Percentiles rank a stretch among this genome's conserved stretches.
Evolutionary conservation across 2,329 filamentous ascomycete species (phyloP).

Genomic region (Venturia carpophila): DNA sequence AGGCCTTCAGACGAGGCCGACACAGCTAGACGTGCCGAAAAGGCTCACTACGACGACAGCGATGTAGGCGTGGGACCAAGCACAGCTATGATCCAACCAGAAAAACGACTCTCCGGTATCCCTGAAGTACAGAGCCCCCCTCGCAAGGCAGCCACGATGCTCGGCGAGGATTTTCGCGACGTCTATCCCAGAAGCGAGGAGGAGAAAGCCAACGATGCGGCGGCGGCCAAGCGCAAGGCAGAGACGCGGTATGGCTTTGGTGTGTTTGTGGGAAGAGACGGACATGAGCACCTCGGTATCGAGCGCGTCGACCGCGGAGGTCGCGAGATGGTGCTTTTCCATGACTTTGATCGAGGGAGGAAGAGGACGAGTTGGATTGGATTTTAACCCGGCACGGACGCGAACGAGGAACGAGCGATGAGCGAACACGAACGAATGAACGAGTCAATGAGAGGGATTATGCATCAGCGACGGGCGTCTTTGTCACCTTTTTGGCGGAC

Average conservation of each 20-base stretch:
- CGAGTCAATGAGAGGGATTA: too few species aligned
- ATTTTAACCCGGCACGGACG: background rate
- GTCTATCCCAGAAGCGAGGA: constrained; percentile 10
- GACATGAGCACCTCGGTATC: constrained; percentile 52
- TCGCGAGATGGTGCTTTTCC: constrained; percentile 26
- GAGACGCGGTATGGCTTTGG: constrained; percentile 46
- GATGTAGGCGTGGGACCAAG: background rate
- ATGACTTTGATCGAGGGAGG: constrained; percentile 2
- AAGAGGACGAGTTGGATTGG: constrained; percentile 16
- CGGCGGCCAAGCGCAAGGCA: constrained; percentile 17
- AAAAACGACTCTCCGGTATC: constrained; percentile 4
- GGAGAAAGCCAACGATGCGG: background rate
- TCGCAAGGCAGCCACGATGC: background rate
- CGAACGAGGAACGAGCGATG: background rate
- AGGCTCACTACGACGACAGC: background rate
- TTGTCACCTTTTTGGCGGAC: background rate
- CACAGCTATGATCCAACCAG: background rate
- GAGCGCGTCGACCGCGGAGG: constrained; percentile 42
- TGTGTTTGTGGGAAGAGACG: constrained; percentile 50
- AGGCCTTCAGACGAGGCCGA: background rate
- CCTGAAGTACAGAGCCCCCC: background rate
- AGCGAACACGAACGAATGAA: background rate
- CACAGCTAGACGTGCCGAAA: constrained; percentile 3
- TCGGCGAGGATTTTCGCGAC: constrained; percentile 11
- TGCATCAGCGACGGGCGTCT: constrained; percentile 3